Evolutionary conservation across 768 basidiomycete species (phyloP).

Genomic region (Rhodocollybia butyracea): DNA sequence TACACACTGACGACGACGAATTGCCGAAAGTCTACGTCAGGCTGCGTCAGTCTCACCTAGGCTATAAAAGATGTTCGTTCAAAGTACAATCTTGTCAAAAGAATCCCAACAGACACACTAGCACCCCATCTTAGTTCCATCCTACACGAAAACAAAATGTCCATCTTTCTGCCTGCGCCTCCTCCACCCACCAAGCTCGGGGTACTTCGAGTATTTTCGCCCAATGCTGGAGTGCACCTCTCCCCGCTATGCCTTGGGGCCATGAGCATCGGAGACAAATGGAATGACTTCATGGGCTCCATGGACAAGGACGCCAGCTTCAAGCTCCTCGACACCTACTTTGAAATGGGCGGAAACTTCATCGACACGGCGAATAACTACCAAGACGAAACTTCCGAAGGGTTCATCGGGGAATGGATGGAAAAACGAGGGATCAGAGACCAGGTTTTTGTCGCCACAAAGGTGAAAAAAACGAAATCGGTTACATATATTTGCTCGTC

Average conservation of each 20-base stretch:
- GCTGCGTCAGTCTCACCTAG: too few relatives aligned
- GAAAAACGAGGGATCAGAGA: slow-evolving; percentile 41
- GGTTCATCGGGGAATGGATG: slow-evolving; percentile 52
- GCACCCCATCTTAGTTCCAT: too few relatives aligned
- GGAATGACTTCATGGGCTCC: slow-evolving; percentile 24
- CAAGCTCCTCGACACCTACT: slow-evolving; percentile 43
- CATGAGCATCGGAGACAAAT: slow-evolving; percentile 40
- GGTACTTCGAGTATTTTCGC: slow-evolving; percentile 31
- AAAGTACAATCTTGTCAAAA: too few relatives aligned
- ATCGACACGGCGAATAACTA: slow-evolving; percentile 48
- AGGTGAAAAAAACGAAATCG: slow-evolving; percentile 25
- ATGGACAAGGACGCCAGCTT: slow-evolving; percentile 42
- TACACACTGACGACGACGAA: too few relatives aligned
- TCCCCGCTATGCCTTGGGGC: slow-evolving; percentile 43
- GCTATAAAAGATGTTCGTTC: too few relatives aligned
- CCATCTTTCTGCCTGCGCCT: slow-evolving; percentile 9
- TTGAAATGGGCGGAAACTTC: slow-evolving; percentile 43
- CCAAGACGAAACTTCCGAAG: slow-evolving; percentile 56
- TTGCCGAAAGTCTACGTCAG: too few relatives aligned
- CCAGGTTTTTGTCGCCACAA: slow-evolving; percentile 44
- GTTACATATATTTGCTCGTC: neutral
- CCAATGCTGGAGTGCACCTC: slow-evolving; percentile 35
- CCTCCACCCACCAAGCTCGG: slow-evolving; percentile 29
- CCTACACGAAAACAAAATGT: too few relatives aligned
- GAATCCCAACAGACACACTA: too few relatives aligned